These are phyloP conservation scores for Triticum dicoccoides DNA, from an alignment of 176 grass and related monocot genomes.

Conservation along the genomic window DNA sequence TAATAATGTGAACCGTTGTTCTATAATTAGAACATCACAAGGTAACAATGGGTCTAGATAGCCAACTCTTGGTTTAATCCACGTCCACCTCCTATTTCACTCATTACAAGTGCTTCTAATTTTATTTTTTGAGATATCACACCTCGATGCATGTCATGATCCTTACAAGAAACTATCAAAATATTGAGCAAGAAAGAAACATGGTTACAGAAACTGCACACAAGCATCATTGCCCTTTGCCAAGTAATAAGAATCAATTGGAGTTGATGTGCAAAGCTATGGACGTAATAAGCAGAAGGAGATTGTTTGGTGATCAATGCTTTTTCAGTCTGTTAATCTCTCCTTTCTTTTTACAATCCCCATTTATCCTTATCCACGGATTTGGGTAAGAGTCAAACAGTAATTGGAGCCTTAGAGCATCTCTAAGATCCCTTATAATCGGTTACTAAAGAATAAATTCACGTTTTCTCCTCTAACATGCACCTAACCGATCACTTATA, in stretches of 20 bases:
- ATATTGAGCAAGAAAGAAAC: background rate
- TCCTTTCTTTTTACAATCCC: background rate
- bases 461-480: too few species aligned
- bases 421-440: too few species aligned
- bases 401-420: background rate
- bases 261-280: background rate
- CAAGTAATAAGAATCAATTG: background rate
- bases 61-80: background rate
- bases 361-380: background rate
- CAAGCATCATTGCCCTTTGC: background rate
- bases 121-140: background rate
- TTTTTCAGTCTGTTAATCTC: background rate
- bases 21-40: background rate
- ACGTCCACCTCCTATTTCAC: background rate
- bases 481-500: too few species aligned
- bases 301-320: background rate
- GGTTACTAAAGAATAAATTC: too few species aligned
- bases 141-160: background rate
- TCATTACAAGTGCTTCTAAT: background rate
- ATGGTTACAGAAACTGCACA: background rate
- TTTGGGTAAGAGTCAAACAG: background rate
- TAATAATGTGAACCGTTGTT: background rate
- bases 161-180: background rate
- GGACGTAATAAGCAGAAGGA: background rate
- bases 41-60: background rate